Evolutionary conservation across 2,329 filamentous ascomycete species (phyloP), one percentile per base, ranked within the genome.

Genomic region (Penicillium brasilianum): DNA sequence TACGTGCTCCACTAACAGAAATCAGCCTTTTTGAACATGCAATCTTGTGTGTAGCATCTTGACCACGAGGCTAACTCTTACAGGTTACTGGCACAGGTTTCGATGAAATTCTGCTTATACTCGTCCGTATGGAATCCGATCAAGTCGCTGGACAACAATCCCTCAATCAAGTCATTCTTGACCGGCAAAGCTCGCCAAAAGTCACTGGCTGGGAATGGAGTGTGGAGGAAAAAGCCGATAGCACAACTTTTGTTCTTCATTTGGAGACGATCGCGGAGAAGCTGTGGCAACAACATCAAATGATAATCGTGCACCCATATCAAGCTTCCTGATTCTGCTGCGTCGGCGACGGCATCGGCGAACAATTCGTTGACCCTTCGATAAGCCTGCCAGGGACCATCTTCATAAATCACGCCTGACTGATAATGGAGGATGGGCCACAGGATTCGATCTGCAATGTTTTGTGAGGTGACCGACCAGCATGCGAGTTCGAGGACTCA

Each of bases 101-200:
- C 94, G 59, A 96, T 81, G 80, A 97, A 97, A 77, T 97, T 93
- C 55, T 92, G 85, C 30, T 92, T 92, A 72, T 97, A 97, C 79
- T 96, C 92, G 79, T 96, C 96, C n/a, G 93, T 97, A 78, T 97
- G 94, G 81, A 97, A 97, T n/a, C 93, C 93, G 69, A 97, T 90
- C 59, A 97, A 81, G 74, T 97, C 93, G 80, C 92, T 95, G 72
- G 93, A 88, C 25, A 97, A 83, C 41, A 97, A 85, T 49, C 93
- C 93, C 53, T 88, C 84, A 34, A 97, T 84, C 55, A 97, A 87
- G 67, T 90, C 87, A 74, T 96, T 91, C 61, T 93, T 87, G 30
- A 97, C 92, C 0, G 93, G 93, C 8, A 97, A 82, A 63, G 96
- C 95, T 63, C 93, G 88, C 82, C 96, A 97, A 71, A 97, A 95